These are phyloP conservation scores for Fusarium sp. DNA, from an alignment of 2,329 filamentous ascomycete species.

Conservation along the genomic window DNA sequence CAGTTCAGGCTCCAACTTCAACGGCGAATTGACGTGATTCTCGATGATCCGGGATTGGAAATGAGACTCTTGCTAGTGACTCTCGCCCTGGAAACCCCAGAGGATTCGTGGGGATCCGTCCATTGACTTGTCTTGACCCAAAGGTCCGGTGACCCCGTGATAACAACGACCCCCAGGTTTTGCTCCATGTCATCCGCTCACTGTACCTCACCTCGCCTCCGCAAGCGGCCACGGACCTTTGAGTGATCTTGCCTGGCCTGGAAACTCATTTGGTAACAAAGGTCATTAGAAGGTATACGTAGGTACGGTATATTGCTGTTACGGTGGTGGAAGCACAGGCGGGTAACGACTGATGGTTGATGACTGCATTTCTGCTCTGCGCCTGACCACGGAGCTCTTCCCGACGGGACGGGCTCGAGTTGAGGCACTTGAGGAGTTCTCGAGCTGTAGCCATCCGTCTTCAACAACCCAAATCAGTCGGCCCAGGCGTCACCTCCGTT, in stretches of 20 bases:
- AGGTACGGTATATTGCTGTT: background rate
- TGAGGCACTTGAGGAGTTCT: conserved; percentile 21
- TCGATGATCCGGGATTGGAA: conserved; percentile 35
- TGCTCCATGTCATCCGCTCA: conserved; percentile 42
- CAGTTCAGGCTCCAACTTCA: conserved; percentile 24
- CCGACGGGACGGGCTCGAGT: conserved; percentile 36
- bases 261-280: conserved; percentile 29
- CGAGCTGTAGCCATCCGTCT: conserved; percentile 22
- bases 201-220: conserved; percentile 48
- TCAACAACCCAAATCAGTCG: conserved; percentile 18
- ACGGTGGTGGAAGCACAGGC: conserved; percentile 27
- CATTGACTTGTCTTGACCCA: conserved; percentile 36
- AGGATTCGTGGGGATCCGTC: conserved; percentile 23
- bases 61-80: conserved; percentile 36
- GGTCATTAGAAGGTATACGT: background rate
- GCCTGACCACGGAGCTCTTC: conserved; percentile 39
- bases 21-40: conserved; percentile 39
- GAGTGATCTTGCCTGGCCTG: conserved; percentile 33
- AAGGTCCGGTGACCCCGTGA: conserved; percentile 43
- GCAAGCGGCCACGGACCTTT: conserved; percentile 41
- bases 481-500: conserved; percentile 24
- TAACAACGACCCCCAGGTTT: conserved; percentile 43
- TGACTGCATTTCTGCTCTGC: conserved; percentile 37
- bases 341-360: conserved; percentile 43
- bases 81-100: conserved; percentile 28